Evolutionary conservation across 495 filamentous ascomycete species (phyloP).

Genomic region (Trichoderma gamsii): DNA sequence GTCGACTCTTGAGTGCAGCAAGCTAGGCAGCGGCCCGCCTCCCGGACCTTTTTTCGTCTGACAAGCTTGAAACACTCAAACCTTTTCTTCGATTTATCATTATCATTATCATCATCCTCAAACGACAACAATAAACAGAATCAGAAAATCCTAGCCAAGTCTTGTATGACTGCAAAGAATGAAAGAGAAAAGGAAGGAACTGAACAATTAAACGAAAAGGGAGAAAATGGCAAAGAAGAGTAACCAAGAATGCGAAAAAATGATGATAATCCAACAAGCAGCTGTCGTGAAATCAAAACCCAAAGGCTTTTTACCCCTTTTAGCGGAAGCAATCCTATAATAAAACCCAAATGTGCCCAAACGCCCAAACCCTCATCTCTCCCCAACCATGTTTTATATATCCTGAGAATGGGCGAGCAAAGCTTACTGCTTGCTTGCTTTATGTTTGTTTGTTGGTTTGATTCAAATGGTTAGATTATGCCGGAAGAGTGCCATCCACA

Average conservation of each 20-base stretch:
- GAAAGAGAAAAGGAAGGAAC: not conserved
- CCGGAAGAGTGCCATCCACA: not conserved
- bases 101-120: slow-evolving; percentile 7
- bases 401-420: too few relatives aligned
- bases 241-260: too few relatives aligned
- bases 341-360: too few relatives aligned
- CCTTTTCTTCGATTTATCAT: not conserved
- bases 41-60: not conserved
- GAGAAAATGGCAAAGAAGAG: too few relatives aligned
- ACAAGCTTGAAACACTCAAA: slow-evolving; percentile 6
- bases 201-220: too few relatives aligned
- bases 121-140: not conserved
- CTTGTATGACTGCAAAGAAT: not conserved
- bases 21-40: not conserved
- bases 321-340: too few relatives aligned
- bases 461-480: not conserved
- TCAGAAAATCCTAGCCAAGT: not conserved
- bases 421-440: not conserved
- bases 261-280: too few relatives aligned
- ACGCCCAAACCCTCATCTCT: too few relatives aligned
- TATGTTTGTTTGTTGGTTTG: not conserved
- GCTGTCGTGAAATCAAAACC: too few relatives aligned
- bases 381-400: too few relatives aligned
- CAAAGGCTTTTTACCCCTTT: too few relatives aligned
- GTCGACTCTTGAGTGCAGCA: not conserved